phyloP scores from a whole-genome alignment of 2,329 filamentous ascomycete species.

The Clonostachys rhizophaga region DNA sequence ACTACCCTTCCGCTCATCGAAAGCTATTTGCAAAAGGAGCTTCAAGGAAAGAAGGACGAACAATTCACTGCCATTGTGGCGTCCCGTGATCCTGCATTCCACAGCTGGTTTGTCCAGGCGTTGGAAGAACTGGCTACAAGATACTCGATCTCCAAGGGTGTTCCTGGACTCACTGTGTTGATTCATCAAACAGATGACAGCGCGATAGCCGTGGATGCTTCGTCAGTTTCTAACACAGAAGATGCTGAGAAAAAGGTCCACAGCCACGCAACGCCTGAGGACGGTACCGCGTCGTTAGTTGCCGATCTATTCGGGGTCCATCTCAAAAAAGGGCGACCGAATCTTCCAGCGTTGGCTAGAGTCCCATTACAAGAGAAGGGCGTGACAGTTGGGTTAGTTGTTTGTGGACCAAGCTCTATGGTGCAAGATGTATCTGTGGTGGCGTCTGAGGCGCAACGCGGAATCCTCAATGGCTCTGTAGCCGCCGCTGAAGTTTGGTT shows the following conservation, averaged over 20 bases:
- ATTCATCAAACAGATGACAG: slow-evolving; percentile 2
- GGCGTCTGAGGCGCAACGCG: slow-evolving; percentile 11
- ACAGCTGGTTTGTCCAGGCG: slow-evolving; percentile 4
- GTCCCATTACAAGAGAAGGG: slow-evolving; percentile 1
- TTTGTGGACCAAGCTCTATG: slow-evolving; percentile 15
- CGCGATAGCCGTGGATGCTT: neutral
- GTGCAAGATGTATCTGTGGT: slow-evolving; percentile 9
- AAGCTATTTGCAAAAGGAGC: neutral
- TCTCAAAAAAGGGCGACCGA: slow-evolving; percentile 7
- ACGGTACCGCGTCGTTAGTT: slow-evolving; percentile 2
- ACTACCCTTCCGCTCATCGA: slow-evolving; percentile 23
- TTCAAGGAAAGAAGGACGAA: slow-evolving; percentile 1
- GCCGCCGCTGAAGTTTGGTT: slow-evolving; percentile 13
- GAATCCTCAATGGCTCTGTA: neutral
- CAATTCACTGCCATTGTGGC: slow-evolving; percentile 3
- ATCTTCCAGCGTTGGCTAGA: slow-evolving; percentile 2
- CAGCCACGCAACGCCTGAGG: neutral
- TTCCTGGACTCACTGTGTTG: neutral
- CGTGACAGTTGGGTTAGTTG: slow-evolving; percentile 10
- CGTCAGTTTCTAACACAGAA: neutral
- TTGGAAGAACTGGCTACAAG: neutral
- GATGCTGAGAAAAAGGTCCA: neutral
- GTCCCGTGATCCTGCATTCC: slow-evolving; percentile 1
- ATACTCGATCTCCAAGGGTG: neutral
- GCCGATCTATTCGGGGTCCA: too few relatives aligned